Evolutionary conservation across 1,139 yeast species (phyloP).

Genomic region (Debaryomycetaceae sp.): DNA sequence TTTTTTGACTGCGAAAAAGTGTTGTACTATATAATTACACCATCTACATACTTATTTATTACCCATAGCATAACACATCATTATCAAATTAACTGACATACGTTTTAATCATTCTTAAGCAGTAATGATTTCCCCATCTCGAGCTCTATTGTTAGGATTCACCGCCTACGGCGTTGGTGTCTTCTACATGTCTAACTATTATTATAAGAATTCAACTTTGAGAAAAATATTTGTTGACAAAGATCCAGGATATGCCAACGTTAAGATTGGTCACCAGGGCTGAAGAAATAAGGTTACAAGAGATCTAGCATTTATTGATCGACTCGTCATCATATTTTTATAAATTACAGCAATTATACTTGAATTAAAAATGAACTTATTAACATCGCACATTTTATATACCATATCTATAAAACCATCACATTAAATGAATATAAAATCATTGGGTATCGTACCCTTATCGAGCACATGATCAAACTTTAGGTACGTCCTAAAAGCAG

Average conservation of each 20-base stretch:
- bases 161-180: slow-evolving; percentile 32
- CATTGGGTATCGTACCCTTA: not conserved
- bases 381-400: not conserved
- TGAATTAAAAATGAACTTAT: too few species aligned
- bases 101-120: not conserved
- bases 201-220: slow-evolving; percentile 29
- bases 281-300: not conserved
- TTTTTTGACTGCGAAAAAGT: not conserved
- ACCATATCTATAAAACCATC: not conserved
- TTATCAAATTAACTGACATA: too few species aligned
- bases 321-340: too few species aligned
- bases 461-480: not conserved
- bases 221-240: slow-evolving; percentile 27
- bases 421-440: not conserved
- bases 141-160: slow-evolving; percentile 35
- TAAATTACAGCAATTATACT: too few species aligned
- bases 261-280: slow-evolving; percentile 15
- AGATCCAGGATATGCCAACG: slow-evolving; percentile 28
- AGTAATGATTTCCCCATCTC: slow-evolving; percentile 18
- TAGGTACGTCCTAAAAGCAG: too few species aligned
- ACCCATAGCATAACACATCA: not conserved
- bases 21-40: not conserved
- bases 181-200: slow-evolving; percentile 33
- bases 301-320: too few species aligned
- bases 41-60: not conserved